Evolutionary conservation across 1,284 basidiomycete species (phyloP), one percentile per base, ranked within the genome.

Genomic region (Ceratobasidium sp.): DNA sequence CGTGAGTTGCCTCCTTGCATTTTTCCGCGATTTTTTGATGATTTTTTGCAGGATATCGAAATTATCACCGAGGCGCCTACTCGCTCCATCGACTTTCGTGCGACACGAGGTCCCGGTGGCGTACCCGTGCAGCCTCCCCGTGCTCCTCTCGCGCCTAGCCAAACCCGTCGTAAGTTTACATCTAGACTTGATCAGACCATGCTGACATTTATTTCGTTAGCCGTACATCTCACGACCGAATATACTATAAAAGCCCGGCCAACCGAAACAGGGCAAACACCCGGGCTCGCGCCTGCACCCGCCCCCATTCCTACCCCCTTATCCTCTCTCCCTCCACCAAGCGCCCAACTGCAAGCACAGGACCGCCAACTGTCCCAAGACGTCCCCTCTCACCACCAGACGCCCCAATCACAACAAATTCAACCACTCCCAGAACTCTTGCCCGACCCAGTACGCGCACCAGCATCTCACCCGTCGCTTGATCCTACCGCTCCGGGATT

Each of bases 201-300:
- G 30, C 23, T 71, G n/a, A 85, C 23, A 41, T 64, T 20, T 82
- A 82, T 44, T 82, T 46, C 83, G 85, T 35, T 88, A 81, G 82
- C 80, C 59, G 80, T 80, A 65, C 83, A 81, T 78, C 87, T 96
- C 74, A 95, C 95, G 23, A 96, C 96, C 10, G 96, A 97, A 85
- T 97, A 97, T 84, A 96, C 93, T 0, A 94, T 94, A 8, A 90
- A 92, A n/a, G 89, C 94, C 78, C 88, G 95, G 60, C 83, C 85
- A 68, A 52, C 83, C 10, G 41, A 81, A 27, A 79, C 82, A 1
- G 75, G 82, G 66, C 81, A 64, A 64, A 82, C 82, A 18, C 82
- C 77, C 73, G 85, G 77, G 75, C 85, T 74, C 6, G 35, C 73
- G n/a, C 82, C 82, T 0, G 81, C 82, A 4, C 27, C 70, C 8